Evolutionary conservation across 2,329 filamentous ascomycete species (phyloP).

Genomic region (Diplodia mutila): DNA sequence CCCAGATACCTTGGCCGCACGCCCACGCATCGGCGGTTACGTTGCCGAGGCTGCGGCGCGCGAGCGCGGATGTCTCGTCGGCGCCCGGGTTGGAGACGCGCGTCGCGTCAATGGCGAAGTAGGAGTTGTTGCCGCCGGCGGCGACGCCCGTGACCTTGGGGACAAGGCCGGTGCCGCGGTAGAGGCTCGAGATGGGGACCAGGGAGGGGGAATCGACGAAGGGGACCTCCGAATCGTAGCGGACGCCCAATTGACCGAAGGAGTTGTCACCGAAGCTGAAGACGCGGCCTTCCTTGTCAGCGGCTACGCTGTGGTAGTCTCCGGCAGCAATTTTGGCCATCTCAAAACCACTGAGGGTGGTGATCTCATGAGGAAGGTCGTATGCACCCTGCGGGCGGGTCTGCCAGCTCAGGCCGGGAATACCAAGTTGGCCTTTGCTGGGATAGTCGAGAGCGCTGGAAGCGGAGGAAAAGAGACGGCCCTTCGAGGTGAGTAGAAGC

Average conservation of each 20-base stretch:
- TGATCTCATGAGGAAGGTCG: constrained; percentile 81
- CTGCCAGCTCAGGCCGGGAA: constrained; percentile 79
- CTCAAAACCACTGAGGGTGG: constrained; percentile 69
- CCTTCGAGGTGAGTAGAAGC: constrained; percentile 79
- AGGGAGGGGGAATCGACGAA: constrained; percentile 71
- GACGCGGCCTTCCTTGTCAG: constrained; percentile 75
- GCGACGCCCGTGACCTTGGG: constrained; percentile 76
- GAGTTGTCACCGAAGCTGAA: constrained; percentile 93
- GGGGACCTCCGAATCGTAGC: constrained; percentile 64
- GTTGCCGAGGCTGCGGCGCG: constrained; percentile 52
- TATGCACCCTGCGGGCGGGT: constrained; percentile 77
- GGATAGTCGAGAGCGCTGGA: constrained; percentile 79
- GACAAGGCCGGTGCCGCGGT: constrained; percentile 65
- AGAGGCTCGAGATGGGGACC: constrained; percentile 72
- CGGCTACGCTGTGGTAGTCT: constrained; percentile 80
- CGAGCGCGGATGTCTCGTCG: constrained; percentile 28
- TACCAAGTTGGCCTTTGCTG: constrained; percentile 80
- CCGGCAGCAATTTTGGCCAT: constrained; percentile 78
- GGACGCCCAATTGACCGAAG: constrained; percentile 86
- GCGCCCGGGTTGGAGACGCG: constrained; percentile 56
- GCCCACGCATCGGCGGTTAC: constrained; percentile 81
- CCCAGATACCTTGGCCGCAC: constrained; percentile 83
- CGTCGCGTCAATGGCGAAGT: constrained; percentile 80
- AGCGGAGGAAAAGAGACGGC: constrained; percentile 87
- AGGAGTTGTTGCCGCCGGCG: constrained; percentile 85